Evolutionary conservation across 805 yeast species (phyloP).

Genomic region (Blastobotrys muscicola): DNA sequence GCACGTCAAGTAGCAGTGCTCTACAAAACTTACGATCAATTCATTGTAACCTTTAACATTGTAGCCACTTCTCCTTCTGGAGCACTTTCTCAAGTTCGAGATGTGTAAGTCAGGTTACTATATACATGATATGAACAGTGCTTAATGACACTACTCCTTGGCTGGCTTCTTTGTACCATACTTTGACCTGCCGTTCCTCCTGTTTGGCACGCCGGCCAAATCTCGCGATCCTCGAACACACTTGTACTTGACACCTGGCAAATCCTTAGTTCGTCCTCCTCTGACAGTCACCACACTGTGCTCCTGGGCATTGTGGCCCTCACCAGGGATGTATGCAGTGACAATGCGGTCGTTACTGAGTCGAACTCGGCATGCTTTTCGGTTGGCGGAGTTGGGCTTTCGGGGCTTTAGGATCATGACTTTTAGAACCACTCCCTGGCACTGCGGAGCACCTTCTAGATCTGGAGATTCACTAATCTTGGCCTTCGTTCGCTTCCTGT

Average conservation of each 20-base stretch:
- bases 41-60: too few species aligned
- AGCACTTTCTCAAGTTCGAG: too few species aligned
- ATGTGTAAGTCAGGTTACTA: too few species aligned
- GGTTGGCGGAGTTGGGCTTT: slow-evolving; percentile 96
- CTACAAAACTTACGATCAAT: too few species aligned
- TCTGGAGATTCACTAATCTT: slow-evolving; percentile 55
- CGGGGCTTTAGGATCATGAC: slow-evolving; percentile 95
- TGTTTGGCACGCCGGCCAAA: slow-evolving; percentile 88
- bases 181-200: slow-evolving; percentile 81
- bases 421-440: slow-evolving; percentile 86
- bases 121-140: slow-evolving; percentile 2
- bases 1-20: too few species aligned
- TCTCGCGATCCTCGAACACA: slow-evolving; percentile 89
- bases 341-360: slow-evolving; percentile 81
- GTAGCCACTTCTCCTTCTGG: neutral
- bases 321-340: slow-evolving; percentile 94
- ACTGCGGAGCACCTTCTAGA: slow-evolving; percentile 71
- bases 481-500: slow-evolving; percentile 22
- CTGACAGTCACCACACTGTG: slow-evolving; percentile 92
- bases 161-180: slow-evolving; percentile 72
- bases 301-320: slow-evolving; percentile 96
- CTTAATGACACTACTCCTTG: slow-evolving; percentile 4
- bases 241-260: slow-evolving; percentile 96
- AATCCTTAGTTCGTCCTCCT: slow-evolving; percentile 98
- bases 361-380: slow-evolving; percentile 94